Evolutionary conservation across 768 basidiomycete species (phyloP), one percentile per base, ranked within the genome.

Genomic region (Daedalea quercina): DNA sequence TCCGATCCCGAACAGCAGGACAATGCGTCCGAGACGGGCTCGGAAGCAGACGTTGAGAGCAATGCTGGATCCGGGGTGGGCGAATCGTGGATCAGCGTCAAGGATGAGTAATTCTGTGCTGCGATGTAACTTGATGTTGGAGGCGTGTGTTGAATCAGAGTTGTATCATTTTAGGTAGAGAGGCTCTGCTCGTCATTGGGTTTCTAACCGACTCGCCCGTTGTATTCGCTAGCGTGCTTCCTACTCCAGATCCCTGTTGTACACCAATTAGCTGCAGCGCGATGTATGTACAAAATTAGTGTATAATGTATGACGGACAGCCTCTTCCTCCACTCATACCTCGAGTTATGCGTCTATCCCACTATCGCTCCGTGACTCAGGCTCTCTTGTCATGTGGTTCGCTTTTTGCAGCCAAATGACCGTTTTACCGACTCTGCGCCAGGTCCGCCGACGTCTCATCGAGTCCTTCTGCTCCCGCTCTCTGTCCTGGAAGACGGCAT

Each of bases 71-170:
- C 74, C 3, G 74, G 72, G 26, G 79, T 79, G 24, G 79, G 70
- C 34, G 74, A 79, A 46, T 88, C 85, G 57, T 91, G 88, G 88
- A 70, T 91, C 48, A 87, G 80, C 63, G 68, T 90, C 8, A 41
- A 35, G 28, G 50, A 43, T 28, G 50, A 51, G 50, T 43, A 23
- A 40, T 17, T 6, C 37, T 6, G 17, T 40, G 37, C 13, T 40
- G 37, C 19, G 37, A 3, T 15, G 15, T 15, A 15, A 8, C 37
- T 40, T 7, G 7, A 40, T 40, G n/a, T n/a, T n/a, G n/a, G n/a
- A n/a, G n/a, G n/a, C n/a, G n/a, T n/a, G n/a, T n/a, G n/a, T n/a
- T n/a, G 11, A 11, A 11, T 31, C 11, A 4, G 4, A 31, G 17
- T 40, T 6, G 15, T 15, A 40, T 40, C 19, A 11, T 11, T 11